A percentile compares a stretch with the other conserved stretches of the same genome.
These are phyloP conservation scores for bread wheat (Triticum aestivum) DNA, from an alignment of 176 grass and related monocot genomes.

Conservation along the genomic window IWGSC_CS_RefSeq_v2.1 NC_057804.1:139599119-139599618, in stretches of 20 bases:
- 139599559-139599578: background rate
- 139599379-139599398: conserved; percentile 62
- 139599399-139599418: conserved; percentile 34
- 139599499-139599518: background rate
- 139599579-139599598: conserved; percentile 54
- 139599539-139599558: background rate
- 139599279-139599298: conserved; percentile 31
- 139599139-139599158: conserved; percentile 56
- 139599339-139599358: background rate
- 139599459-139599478: conserved; percentile 40
- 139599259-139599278: conserved; percentile 22
- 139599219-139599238: background rate
- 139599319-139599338: conserved; percentile 46
- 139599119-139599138: conserved; percentile 39
- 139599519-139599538: background rate
- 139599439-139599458: conserved; percentile 83
- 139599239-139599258: background rate
- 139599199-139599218: background rate
- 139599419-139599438: conserved; percentile 82
- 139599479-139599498: conserved; percentile 24
- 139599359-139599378: background rate
- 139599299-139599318: conserved; percentile 53
- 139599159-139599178: conserved; percentile 96
- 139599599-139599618: conserved; percentile 65
- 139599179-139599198: conserved; percentile 75